Evolutionary conservation across 352 stramenopile genomes (phyloP), one percentile per base, ranked within the genome.

Genomic region (Paralagenidium karlingii): DNA sequence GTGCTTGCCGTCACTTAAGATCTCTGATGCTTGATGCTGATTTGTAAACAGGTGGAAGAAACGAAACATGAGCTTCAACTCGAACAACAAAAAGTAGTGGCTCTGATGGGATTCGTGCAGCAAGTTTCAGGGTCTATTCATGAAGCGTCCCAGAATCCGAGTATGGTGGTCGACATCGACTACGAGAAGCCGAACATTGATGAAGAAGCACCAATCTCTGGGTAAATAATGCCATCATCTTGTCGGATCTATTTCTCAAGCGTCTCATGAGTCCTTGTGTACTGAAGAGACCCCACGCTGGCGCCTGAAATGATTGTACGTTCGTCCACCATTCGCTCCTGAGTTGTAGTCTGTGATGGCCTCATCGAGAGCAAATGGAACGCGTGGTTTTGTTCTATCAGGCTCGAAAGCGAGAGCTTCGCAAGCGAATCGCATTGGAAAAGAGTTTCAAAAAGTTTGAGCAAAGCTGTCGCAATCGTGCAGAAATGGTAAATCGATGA

Each of bases 31-130:
- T n/a, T n/a, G n/a, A n/a, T n/a, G n/a, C n/a, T n/a, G n/a, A n/a
- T n/a, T n/a, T n/a, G n/a, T n/a, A n/a, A n/a, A n/a, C 66, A 82
- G 49, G 58, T 85, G 20, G 69, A 83, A 30, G 68, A 88, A 13
- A 54, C 51, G 28, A 82, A 81, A 40, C 53, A 63, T 22, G 70
- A 85, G 26, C 64, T 70, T 25, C 54, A 68, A 31, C 76, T 75
- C 41, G 75, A 88, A 40, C 36, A 51, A 25, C 66, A 85, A 39
- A 70, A 57, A 34, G 56, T 43, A 10, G 2, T 49, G 0, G 63
- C 84, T 29, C 44, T 85, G 36, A 63, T 68, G 36, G 53, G 71
- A 0, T 76, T 83, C 28, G 32, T 88, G 19, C 54, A 50, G 18
- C 51, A 58, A 21, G 59, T 85, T 8, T 85, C 64, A 1, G 51